A percentile compares a stretch with the other conserved stretches of the same genome.
Evolutionary conservation across 2,329 filamentous ascomycete species (phyloP).

Genomic region (Aspergillus sp.): DNA sequence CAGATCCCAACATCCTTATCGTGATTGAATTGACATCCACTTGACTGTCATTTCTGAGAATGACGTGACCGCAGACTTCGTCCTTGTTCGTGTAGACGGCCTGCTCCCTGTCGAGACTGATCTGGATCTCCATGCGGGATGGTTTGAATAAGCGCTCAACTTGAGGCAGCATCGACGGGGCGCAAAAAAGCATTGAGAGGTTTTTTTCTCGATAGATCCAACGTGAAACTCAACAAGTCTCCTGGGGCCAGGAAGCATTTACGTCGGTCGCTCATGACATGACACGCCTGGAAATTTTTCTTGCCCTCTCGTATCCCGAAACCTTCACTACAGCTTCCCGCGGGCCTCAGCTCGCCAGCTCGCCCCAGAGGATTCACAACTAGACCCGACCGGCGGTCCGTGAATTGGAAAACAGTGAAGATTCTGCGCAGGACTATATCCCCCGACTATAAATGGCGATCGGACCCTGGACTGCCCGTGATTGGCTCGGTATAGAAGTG

Average conservation of each 20-base stretch:
- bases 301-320: not conserved
- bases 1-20: conserved; percentile 20
- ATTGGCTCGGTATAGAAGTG: not conserved
- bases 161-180: not conserved
- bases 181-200: not conserved
- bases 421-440: not conserved
- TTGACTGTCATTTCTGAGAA: conserved; percentile 17
- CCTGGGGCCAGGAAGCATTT: not conserved
- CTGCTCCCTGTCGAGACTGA: conserved; percentile 14
- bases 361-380: not conserved
- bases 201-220: not conserved
- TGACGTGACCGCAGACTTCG: conserved; percentile 22
- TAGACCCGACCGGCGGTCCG: not conserved
- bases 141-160: not conserved
- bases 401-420: not conserved
- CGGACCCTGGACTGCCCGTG: not conserved
- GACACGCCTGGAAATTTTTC: not conserved
- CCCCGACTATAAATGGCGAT: not conserved
- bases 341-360: not conserved
- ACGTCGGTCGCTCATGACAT: not conserved
- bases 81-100: conserved; percentile 19
- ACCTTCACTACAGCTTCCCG: not conserved
- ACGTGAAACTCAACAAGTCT: not conserved
- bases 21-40: conserved; percentile 21
- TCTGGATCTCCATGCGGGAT: conserved; percentile 16